These are phyloP conservation scores for Daldinia childiae DNA, from an alignment of 495 filamentous ascomycete species.

Conservation along the genomic window DNA sequence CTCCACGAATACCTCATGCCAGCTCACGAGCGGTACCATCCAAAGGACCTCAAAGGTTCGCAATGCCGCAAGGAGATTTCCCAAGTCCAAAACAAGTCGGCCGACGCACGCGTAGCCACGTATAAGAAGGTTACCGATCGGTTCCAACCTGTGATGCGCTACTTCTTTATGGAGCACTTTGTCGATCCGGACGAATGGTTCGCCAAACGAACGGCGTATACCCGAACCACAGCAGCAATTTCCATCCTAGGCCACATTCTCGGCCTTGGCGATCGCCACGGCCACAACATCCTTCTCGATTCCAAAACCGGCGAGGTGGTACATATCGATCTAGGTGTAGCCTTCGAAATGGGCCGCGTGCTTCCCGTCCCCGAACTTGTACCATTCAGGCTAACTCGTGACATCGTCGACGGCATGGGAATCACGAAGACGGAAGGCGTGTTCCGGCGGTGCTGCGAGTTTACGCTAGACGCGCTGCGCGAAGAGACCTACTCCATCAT, in stretches of 20 bases:
- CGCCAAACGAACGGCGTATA: constrained; percentile 83
- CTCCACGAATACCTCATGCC: constrained; percentile 91
- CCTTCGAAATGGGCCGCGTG: constrained; percentile 94
- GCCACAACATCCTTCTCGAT: constrained; percentile 95
- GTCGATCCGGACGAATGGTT: constrained; percentile 97
- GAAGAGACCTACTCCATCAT: constrained; percentile 95
- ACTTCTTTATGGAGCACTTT: constrained; percentile 97
- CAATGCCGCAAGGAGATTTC: constrained; percentile 80
- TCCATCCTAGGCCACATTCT: constrained; percentile 94
- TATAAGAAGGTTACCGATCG: constrained; percentile 78
- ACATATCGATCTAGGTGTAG: constrained; percentile 95
- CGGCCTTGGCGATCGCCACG: constrained; percentile 94
- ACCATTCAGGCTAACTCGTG: constrained; percentile 92
- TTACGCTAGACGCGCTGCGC: constrained; percentile 90
- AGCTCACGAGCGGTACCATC: constrained; percentile 86
- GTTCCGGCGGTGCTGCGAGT: constrained; percentile 96
- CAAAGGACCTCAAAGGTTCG: constrained; percentile 79
- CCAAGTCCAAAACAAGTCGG: constrained; percentile 71
- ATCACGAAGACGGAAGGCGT: constrained; percentile 95
- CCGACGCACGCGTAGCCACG: constrained; percentile 73
- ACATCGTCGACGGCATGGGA: constrained; percentile 96
- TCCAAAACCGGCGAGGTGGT: constrained; percentile 90
- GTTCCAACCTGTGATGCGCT: constrained; percentile 93
- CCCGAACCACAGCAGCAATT: constrained; percentile 89
- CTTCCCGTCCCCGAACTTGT: constrained; percentile 94